Evolutionary conservation across 2,329 filamentous ascomycete genomes (phyloP), one percentile per base, ranked within the genome.

Genomic region (Phaeomoniella chlamydospora): DNA sequence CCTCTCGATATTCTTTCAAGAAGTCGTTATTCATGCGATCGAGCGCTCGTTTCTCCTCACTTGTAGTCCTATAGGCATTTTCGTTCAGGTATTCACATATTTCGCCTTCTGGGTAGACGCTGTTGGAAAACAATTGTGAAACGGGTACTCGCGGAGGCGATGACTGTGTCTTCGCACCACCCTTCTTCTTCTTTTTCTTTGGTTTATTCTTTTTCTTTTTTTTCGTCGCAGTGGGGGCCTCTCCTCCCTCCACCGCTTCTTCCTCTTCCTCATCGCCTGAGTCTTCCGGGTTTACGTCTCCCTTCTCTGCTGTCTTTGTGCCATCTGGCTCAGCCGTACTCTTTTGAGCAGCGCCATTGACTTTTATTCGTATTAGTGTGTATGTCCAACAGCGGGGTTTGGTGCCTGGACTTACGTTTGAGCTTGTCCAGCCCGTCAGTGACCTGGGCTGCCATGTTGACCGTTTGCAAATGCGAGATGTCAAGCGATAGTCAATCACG

Each of bases 171-270:
- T 80, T 84, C 35, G 77, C 67, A 4, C 54, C 59, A 13, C 47
- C 58, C 43, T 61, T 64, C 50, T 76, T 80, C 70, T 80, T 80
- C 65, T 75, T 80, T 56, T 75, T 77, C 54, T 77, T 72, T 61
- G 74, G 79, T 67, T 77, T 83, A 69, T 84, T 85, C 68, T 87
- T 88, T 64, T 86, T 85, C 64, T 85, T 85, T 61, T 83, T 82
- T 36, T 39, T 42, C 56, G 54, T 57, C 50, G 56, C 57, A 42
- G 50, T 49, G 35, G 51, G 53, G 26, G 49, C 53, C 33, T 48
- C 55, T n/a, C 59, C 64, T 17, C 51, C 47, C 16, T 46, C 57
- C 47, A 49, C 51, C 15, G 55, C 56, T 35, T 63, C 66, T 30
- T 65, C 65, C 18, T 67, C 65, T 38, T 65, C 65, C 39, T 65